Evolutionary conservation across 805 yeast genomes (phyloP).

Genomic region (Ogataea philodendri): DNA sequence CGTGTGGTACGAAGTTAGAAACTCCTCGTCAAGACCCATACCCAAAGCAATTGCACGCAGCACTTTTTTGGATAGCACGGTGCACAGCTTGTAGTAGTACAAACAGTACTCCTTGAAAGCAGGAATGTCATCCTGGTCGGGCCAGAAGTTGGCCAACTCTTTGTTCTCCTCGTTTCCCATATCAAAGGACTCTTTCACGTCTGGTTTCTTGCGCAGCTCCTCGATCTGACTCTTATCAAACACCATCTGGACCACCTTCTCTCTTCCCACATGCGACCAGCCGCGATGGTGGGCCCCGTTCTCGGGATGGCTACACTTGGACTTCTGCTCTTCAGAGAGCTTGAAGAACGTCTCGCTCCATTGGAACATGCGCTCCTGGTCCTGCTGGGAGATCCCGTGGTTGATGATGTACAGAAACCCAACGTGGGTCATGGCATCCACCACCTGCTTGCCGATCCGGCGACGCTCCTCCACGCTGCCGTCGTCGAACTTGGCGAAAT

Average conservation of each 20-base stretch:
- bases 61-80: conserved; percentile 28
- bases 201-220: conserved; percentile 22
- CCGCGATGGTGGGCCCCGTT: conserved; percentile 28
- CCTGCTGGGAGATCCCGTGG: conserved; percentile 20
- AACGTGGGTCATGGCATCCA: conserved; percentile 24
- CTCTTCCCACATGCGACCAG: conserved; percentile 27
- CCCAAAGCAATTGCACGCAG: conserved; percentile 32
- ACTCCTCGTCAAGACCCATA: conserved; percentile 30
- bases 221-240: conserved; percentile 20
- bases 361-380: conserved; percentile 19
- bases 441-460: conserved; percentile 27
- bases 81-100: conserved; percentile 20
- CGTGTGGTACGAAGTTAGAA: conserved; percentile 26
- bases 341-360: conserved; percentile 30
- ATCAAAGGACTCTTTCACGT: conserved; percentile 37
- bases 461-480: conserved; percentile 26
- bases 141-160: conserved; percentile 24
- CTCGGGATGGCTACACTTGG: conserved; percentile 25
- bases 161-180: conserved; percentile 26
- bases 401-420: conserved; percentile 26
- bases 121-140: conserved; percentile 26
- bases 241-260: conserved; percentile 25
- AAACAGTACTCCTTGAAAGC: conserved; percentile 28
- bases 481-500: conserved; percentile 28
- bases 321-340: conserved; percentile 22